These are phyloP conservation scores for Fistulina hepatica DNA, from an alignment of 1,284 basidiomycete genomes.

Conservation along the genomic window DNA sequence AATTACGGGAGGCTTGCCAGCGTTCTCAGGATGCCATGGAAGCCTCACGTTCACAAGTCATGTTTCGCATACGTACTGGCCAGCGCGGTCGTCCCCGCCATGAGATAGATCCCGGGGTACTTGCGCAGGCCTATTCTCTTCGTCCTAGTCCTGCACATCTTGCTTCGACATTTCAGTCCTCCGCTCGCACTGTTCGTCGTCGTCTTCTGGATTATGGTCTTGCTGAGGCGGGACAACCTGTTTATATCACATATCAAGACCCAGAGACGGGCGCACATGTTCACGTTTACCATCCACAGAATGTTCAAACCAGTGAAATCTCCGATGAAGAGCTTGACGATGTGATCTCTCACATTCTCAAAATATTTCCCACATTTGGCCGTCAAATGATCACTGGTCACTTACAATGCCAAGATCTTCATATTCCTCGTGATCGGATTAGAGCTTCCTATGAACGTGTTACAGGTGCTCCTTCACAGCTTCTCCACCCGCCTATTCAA, in stretches of 20 bases:
- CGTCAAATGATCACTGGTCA: slow-evolving; percentile 6
- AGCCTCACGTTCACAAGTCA: slow-evolving; percentile 12
- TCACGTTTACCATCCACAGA: neutral
- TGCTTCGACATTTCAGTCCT: slow-evolving; percentile 5
- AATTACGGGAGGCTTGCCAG: slow-evolving; percentile 10
- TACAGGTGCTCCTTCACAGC: slow-evolving; percentile 3
- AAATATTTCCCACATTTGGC: slow-evolving; percentile 6
- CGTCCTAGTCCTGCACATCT: slow-evolving; percentile 12
- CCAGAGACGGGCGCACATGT: neutral
- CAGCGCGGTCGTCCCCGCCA: slow-evolving; percentile 15
- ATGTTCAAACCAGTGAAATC: slow-evolving; percentile 4
- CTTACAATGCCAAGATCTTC: slow-evolving; percentile 3
- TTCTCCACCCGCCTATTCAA: slow-evolving; percentile 6
- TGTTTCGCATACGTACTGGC: slow-evolving; percentile 12
- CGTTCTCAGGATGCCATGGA: slow-evolving; percentile 13
- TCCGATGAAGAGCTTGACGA: slow-evolving; percentile 11
- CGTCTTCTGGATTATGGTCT: slow-evolving; percentile 1
- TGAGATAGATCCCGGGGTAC: slow-evolving; percentile 18
- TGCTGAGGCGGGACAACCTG: neutral
- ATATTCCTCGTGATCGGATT: slow-evolving; percentile 6
- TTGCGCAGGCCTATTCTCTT: slow-evolving; percentile 15
- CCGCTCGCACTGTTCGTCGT: slow-evolving; percentile 1
- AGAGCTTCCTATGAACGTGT: slow-evolving; percentile 5
- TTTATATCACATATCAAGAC: slow-evolving; percentile 2
- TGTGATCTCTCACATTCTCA: slow-evolving; percentile 4